phyloP scores from a whole-genome alignment of 306 rosid species.

The Rosa multiflora region DNA sequence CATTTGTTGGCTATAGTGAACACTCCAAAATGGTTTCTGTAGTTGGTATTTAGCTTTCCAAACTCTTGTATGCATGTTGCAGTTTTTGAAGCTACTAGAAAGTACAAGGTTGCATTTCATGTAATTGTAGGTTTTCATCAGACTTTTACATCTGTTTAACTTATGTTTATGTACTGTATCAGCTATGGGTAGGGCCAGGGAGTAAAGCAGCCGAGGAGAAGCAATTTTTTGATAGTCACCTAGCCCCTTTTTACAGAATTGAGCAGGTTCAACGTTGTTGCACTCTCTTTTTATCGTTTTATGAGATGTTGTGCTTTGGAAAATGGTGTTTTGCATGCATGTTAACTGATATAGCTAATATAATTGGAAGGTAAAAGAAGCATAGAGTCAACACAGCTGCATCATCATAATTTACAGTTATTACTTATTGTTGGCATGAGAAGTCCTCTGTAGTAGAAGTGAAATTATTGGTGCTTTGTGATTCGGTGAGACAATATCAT shows the following conservation, averaged over 20 bases:
- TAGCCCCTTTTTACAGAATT: conserved; percentile 96
- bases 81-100: not conserved
- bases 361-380: not conserved
- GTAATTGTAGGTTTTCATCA: not conserved
- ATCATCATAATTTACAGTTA: not conserved
- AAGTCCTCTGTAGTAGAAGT: not conserved
- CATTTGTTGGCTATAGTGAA: not conserved
- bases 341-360: not conserved
- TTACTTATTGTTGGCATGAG: conserved; percentile 2
- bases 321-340: not conserved
- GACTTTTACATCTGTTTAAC: conserved; percentile 15
- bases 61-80: not conserved
- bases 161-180: conserved; percentile 39
- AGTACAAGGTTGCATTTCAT: not conserved
- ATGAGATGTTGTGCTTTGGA: conserved; percentile 11
- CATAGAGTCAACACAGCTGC: not conserved
- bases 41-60: not conserved
- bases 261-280: conserved; percentile 70
- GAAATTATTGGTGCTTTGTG: not conserved
- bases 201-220: conserved; percentile 94
- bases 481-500: not conserved
- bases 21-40: conserved; percentile 7
- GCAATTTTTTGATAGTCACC: conserved; percentile 81
- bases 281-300: conserved; percentile 11
- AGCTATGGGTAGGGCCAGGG: conserved; percentile 99